Conservation (phyloP, 495 filamentous ascomycete species). For the Aspergillus nanangensis region DNA sequence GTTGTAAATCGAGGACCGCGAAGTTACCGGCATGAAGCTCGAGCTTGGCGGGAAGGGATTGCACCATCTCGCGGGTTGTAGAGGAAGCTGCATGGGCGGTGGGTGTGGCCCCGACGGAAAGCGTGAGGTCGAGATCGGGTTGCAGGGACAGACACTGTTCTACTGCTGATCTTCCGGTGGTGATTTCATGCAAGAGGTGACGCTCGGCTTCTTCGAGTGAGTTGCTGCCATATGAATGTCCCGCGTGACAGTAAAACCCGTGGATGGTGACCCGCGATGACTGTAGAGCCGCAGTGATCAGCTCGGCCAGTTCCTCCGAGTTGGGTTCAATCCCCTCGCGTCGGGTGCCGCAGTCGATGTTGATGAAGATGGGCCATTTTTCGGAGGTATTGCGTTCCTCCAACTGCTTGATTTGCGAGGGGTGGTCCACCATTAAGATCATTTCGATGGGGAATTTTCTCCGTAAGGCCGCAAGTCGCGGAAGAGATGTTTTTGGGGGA, state of each 20-base stretch:
- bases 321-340: not conserved
- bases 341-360: not conserved
- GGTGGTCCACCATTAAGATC: not conserved
- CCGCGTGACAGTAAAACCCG: conserved; percentile 23
- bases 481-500: not conserved
- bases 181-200: conserved; percentile 9
- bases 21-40: not conserved
- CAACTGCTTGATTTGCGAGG: not conserved
- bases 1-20: not conserved
- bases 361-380: not conserved
- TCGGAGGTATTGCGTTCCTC: not conserved
- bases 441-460: not conserved
- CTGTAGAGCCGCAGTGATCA: not conserved
- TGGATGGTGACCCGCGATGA: not conserved
- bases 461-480: not conserved
- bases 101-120: not conserved
- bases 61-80: not conserved
- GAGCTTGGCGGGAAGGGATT: not conserved
- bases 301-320: not conserved
- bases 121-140: not conserved
- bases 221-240: conserved; percentile 17
- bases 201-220: conserved; percentile 7
- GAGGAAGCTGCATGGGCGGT: conserved; percentile 1
- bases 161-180: conserved; percentile 2
- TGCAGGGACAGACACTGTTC: not conserved